Conservation (phyloP, 495 filamentous ascomycete genomes). For the Penicillium coprophilum region DNA sequence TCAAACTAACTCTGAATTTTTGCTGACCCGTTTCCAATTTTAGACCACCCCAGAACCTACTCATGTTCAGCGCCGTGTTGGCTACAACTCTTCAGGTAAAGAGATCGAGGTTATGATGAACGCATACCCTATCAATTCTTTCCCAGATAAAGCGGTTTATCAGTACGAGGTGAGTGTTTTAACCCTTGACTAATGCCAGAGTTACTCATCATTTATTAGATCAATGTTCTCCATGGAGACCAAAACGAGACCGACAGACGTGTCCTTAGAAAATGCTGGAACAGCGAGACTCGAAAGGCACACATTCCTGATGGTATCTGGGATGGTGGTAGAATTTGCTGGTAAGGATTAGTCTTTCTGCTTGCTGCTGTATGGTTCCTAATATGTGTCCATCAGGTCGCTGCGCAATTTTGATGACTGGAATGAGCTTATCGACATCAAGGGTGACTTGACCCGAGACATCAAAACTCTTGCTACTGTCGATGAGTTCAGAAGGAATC, state of each 20-base stretch:
- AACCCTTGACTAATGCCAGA: not conserved
- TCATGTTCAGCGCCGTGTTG: slow-evolving; percentile 13
- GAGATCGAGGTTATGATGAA: slow-evolving; percentile 65
- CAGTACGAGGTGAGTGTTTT: slow-evolving; percentile 81
- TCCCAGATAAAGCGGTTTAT: slow-evolving; percentile 56
- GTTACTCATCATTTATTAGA: slow-evolving; percentile 38
- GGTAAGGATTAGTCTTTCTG: slow-evolving; percentile 50
- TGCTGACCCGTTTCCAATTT: not conserved
- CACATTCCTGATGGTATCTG: slow-evolving; percentile 63
- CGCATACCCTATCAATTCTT: slow-evolving; percentile 62
- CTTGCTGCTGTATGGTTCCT: slow-evolving; percentile 3
- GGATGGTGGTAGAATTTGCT: slow-evolving; percentile 77
- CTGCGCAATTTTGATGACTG: slow-evolving; percentile 36
- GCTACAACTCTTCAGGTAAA: slow-evolving; percentile 58
- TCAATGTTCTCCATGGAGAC: slow-evolving; percentile 58
- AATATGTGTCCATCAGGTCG: slow-evolving; percentile 30
- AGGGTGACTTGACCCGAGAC: slow-evolving; percentile 1
- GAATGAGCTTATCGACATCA: slow-evolving; percentile 8
- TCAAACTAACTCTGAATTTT: not conserved
- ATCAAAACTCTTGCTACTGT: slow-evolving; percentile 1
- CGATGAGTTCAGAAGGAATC: slow-evolving; percentile 16
- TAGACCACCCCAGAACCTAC: not conserved
- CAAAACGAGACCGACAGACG: slow-evolving; percentile 15
- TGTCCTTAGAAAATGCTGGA: slow-evolving; percentile 68
- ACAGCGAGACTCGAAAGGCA: slow-evolving; percentile 54